These are phyloP conservation scores for Trametes coccinea DNA, from an alignment of 768 basidiomycete genomes.

Conservation along the genomic window DNA sequence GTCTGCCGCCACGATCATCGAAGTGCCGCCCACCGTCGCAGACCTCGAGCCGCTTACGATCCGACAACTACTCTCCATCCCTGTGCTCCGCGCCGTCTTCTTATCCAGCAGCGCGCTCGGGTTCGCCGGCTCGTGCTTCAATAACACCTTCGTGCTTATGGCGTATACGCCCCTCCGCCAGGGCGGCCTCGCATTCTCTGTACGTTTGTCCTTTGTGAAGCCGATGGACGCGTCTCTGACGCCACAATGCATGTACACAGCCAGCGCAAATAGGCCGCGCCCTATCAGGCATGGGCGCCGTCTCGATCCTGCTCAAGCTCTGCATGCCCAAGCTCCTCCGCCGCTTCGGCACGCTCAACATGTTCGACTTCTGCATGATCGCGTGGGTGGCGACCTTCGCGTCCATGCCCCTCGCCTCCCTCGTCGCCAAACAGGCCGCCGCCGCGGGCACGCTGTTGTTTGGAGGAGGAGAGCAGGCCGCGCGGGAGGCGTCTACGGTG, in stretches of 20 bases:
- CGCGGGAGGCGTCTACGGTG: constrained; percentile 26
- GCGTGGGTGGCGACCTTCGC: constrained; percentile 57
- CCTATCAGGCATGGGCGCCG: constrained; percentile 51
- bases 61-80: constrained; percentile 45
- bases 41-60: constrained; percentile 25
- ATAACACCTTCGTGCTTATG: constrained; percentile 66
- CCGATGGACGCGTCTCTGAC: background rate
- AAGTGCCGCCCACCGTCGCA: constrained; percentile 2
- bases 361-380: constrained; percentile 54
- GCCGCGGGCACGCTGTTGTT: constrained; percentile 26
- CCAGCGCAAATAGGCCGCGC: constrained; percentile 59
- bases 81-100: constrained; percentile 54
- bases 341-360: constrained; percentile 44
- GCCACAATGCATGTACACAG: constrained; percentile 31
- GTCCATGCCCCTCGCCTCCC: constrained; percentile 50
- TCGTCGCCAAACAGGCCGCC: constrained; percentile 42
- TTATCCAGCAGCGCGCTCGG: constrained; percentile 52
- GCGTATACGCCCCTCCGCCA: constrained; percentile 59
- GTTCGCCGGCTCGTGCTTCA: constrained; percentile 57
- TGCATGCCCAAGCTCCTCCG: constrained; percentile 55
- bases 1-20: background rate
- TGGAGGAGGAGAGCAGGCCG: background rate
- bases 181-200: constrained; percentile 63
- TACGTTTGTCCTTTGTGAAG: constrained; percentile 33
- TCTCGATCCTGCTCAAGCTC: constrained; percentile 54